Evolutionary conservation across 345 rosid species (phyloP), one percentile per base, ranked within the genome.

Genomic region (Punica granatum): DNA sequence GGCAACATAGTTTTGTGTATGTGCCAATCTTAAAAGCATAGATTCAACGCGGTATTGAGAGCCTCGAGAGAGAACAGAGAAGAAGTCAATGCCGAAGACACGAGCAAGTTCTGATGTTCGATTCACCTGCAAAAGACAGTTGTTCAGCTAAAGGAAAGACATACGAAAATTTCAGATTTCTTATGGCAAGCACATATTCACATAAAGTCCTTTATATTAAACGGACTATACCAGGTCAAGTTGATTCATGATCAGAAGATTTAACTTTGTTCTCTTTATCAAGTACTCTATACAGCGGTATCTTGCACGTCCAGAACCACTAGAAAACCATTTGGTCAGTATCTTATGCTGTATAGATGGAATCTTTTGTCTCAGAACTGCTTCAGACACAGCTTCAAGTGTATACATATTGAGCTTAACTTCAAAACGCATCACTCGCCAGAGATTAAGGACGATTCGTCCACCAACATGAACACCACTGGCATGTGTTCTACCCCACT

Each of bases 61-160:
- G 68, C 98, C 98, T 74, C 98, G 90, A 73, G 97, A 93, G 44
- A 90, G 96, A 79, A 93, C 98, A 67, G 98, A 93, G 80, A 93
- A 93, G 80, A 93, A 93, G 60, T 93, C 98, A 18, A 93, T 93
- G 67, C 98, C 98, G 71, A 90, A 93, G 68, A 93, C 85, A 56
- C 97, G 97, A 77, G 98, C 96, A 79, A 93, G 97, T 80, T 93
- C 96, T 35, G 98, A 91, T 25, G 98, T 93, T 71, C 96, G 90
- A 76, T 90, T 93, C 75, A 93, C 83, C 98, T 93, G 90, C 71
- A 81, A 82, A 82, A 51, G 34, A 69, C 74, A 46, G 53, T 53
- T 41, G 26, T 62, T 56, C 42, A 46, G 64, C 34, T 60, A 9
- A 19, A 42, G 12, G 11, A 39, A 19, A 15, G 26, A 62, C 23